Base-by-base conservation (phyloP, 352 stramenopile species). In the Globisporangium ultimum region DNA sequence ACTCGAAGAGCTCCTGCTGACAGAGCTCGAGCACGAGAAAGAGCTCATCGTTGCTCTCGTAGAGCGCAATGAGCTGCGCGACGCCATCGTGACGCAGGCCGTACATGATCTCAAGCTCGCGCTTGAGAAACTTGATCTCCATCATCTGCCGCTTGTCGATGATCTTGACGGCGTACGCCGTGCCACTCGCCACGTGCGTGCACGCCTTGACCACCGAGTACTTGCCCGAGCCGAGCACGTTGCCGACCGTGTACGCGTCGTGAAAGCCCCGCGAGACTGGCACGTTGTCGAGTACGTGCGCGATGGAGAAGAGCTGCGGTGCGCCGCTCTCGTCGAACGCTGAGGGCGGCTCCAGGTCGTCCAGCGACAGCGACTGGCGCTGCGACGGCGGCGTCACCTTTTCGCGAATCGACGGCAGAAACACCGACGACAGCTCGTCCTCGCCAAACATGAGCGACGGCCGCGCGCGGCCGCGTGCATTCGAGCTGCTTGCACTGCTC, bases 31-130 rank as follows among this genome's bases (percentile, higher is more conserved):
- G 86, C 42, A 95, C 84, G 9, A 95, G 28, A 60, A 83, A 95
- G 18, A 95, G 60, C 55, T 86, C 71, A 2, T 91, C 76, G 54
- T 80, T 84, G 58, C 51, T 82, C 57, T 93, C 79, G 48, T 86
- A 95, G 17, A 95, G 68, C 68, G 84, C 84, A n/a, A 91, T 43
- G 22, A 95, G 71, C 15, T 86, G 80, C 41, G 92, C 82, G 18
- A 95, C 76, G 20, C 84, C 84, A 22, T 89, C 78, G 61, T 95
- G 84, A 17, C 72, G 69, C 22, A 95, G 53, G 0, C 53, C 74
- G 61, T 84, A 85, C 80, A 95, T 88, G 65, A 95, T 93, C 67
- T 93, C 84, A n/a, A 93, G 72, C 63, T 95, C 86, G 22, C 85
- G 81, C 66, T 89, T 91, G 41, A 95, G 68, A 49, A 95, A 95